A percentile compares a stretch with the other conserved stretches of the same genome.
These are phyloP conservation scores for Fusarium neocosmosporiellum DNA, from an alignment of 2,329 filamentous ascomycete species.

Conservation along the genomic window DNA sequence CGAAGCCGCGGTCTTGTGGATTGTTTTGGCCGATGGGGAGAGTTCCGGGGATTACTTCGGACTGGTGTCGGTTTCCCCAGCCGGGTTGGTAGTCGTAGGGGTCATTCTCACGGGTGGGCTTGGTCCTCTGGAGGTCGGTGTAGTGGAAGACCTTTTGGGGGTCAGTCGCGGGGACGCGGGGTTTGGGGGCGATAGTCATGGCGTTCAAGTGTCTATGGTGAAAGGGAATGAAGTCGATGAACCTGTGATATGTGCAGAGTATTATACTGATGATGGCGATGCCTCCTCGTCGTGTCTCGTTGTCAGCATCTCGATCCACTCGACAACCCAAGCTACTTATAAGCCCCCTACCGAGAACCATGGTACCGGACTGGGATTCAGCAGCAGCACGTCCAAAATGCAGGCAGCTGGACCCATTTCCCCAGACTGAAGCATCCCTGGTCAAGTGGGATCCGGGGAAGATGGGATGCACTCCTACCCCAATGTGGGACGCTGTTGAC, in stretches of 20 bases:
- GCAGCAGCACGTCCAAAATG: neutral
- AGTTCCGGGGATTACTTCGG: conserved; percentile 18
- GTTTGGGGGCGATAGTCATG: neutral
- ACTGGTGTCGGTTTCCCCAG: conserved; percentile 24
- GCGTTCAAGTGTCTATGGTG: neutral
- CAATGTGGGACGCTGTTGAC: neutral
- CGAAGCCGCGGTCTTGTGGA: conserved; percentile 16
- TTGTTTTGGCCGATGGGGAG: conserved; percentile 22
- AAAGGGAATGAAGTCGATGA: neutral
- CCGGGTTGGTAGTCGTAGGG: conserved; percentile 20
- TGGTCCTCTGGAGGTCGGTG: conserved; percentile 22
- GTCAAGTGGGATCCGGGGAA: neutral
- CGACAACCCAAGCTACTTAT: neutral
- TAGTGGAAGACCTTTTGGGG: conserved; percentile 27
- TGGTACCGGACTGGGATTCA: neutral
- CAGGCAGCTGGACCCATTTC: neutral
- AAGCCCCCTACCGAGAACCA: neutral
- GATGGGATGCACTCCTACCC: neutral
- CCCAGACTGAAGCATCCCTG: neutral
- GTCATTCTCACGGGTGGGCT: conserved; percentile 23
- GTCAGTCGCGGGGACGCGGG: conserved; percentile 3
- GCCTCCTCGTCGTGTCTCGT: neutral
- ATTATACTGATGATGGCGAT: neutral
- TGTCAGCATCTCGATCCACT: neutral
- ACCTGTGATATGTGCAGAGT: neutral